Evolutionary conservation across 2,329 filamentous ascomycete species (phyloP), one percentile per base, ranked within the genome.

Genomic region (Metarhizium robertsii): DNA sequence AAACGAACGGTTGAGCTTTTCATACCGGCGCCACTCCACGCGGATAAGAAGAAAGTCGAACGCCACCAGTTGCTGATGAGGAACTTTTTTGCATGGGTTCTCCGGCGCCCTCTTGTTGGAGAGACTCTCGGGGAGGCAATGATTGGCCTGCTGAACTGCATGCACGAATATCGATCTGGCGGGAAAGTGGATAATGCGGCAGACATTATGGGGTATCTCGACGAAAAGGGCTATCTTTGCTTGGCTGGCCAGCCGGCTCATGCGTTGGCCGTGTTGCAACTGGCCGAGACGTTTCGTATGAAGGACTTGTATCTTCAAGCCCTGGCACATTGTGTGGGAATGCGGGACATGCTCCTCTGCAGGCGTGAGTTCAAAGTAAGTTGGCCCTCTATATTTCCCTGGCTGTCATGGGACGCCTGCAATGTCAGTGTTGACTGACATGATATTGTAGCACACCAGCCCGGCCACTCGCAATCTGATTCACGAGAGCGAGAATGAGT

Each of bases 241-340:
- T 79, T 92, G 65, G 76, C 79, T 2, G 79, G 83, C 57, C 81
- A 83, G 57, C 81, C 86, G 0, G 78, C 84, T 53, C 83, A 91
- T 64, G 84, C 88, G 0, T 66, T 91, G 42, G 87, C 84, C 0
- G 73, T 85, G 48, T 71, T 92, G 13, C 79, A 80, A 52, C 77
- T 90, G 47, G 84, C 87, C 2, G 88, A 92, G 64, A 73, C 77
- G 25, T 85, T 84, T 60, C 78, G 80, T 53, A 69, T 87, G 30
- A 75, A 74, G 53, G 77, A 83, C n/a, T 69, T 89, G 13, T 92
- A 89, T 75, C 78, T 84, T 11, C 80, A 88, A 63, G 84, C 88
- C 0, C 90, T 92, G 68, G 78, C 81, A 14, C 89, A 94, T 64
- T 90, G 88, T 64, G 85, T 87, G 40, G 89, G 88, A 47, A 91